These are phyloP conservation scores for Clarireedia monteithiana DNA, from an alignment of 2,329 filamentous ascomycete species.

Conservation along the genomic window DNA sequence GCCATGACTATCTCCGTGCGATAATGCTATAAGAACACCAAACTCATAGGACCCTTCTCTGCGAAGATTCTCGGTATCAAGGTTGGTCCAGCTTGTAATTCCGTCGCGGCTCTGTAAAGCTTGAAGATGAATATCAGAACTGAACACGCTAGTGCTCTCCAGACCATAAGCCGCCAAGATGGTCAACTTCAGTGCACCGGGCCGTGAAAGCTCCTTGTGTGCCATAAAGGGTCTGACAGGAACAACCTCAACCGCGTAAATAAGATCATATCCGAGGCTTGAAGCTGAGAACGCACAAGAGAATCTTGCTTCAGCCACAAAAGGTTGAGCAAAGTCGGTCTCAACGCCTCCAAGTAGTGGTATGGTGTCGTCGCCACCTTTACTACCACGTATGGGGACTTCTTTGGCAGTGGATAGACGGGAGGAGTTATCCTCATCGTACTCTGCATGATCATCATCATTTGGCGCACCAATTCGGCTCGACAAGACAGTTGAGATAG, in stretches of 20 bases:
- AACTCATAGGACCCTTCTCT: slow-evolving; percentile 7
- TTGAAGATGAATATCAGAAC: slow-evolving; percentile 19
- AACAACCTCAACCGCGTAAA: slow-evolving; percentile 22
- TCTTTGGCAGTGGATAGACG: too few species aligned
- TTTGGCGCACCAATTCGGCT: not conserved
- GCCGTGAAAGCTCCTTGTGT: slow-evolving; percentile 14
- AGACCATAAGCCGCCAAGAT: slow-evolving; percentile 25
- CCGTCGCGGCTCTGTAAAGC: slow-evolving; percentile 16
- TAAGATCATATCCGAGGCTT: slow-evolving; percentile 25
- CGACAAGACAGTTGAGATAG: not conserved
- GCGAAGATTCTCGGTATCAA: not conserved
- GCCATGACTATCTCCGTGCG: not conserved
- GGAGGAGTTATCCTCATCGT: not conserved
- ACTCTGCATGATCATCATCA: not conserved
- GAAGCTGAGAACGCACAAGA: slow-evolving; percentile 22
- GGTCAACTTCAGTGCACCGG: slow-evolving; percentile 17
- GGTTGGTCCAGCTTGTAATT: not conserved
- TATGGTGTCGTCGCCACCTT: not conserved
- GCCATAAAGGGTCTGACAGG: slow-evolving; percentile 14
- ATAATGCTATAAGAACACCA: slow-evolving; percentile 12
- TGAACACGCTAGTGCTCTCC: slow-evolving; percentile 14
- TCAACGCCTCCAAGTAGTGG: not conserved
- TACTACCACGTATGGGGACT: not conserved
- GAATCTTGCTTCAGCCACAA: slow-evolving; percentile 20
- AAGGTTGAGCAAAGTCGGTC: not conserved